Evolutionary conservation across 2,329 filamentous ascomycete species (phyloP), one percentile per base, ranked within the genome.

Genomic region (Gaeumannomyces sp.): DNA sequence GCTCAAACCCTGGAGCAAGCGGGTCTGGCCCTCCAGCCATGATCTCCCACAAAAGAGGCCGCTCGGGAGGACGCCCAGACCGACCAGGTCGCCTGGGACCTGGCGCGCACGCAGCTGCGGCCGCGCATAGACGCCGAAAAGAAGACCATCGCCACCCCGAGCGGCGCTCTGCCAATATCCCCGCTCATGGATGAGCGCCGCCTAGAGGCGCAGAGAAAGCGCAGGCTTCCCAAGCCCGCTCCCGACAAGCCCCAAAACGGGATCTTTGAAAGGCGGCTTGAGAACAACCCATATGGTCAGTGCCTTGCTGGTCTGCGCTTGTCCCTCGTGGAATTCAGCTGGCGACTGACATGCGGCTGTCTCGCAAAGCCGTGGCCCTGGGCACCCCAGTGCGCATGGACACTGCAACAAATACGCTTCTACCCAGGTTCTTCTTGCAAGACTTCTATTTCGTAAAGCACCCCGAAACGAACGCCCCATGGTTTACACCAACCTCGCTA

Each of bases 391-490:
- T 88, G 28, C 85, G 90, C 64, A 69, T 73, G 65, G 91, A 88
- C 70, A 70, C 74, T 28, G 71, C 82, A 38, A 86, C 86, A 1
- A 67, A 70, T 0, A 71, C 73, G 0, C 71, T 71, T 1, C 73
- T 91, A 8, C 90, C 90, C 1, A 75, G 73, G 19, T 86, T 82
- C 70, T 89, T 92, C 71, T 76, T 91, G 5, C 83, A 89, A 64
- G 78, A 84, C 38, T 87, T 92, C 66, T 80, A 81, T 33, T 70
- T 86, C 2, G 76, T 86, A 16, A 71, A 76, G 1, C 81, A 89
- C 64, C 87, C 87, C 0, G 75, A 79, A 13, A 85, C 83, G 0
- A 71, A 74, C 0, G 69, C 76, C 2, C 77, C 81, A 0, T 90
- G 85, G 84, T 84, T 82, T 72, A 77, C 86, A 22, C 88, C 87